Evolutionary conservation across 2,329 filamentous ascomycete genomes (phyloP).

Genomic region (Polychaeton citri): DNA sequence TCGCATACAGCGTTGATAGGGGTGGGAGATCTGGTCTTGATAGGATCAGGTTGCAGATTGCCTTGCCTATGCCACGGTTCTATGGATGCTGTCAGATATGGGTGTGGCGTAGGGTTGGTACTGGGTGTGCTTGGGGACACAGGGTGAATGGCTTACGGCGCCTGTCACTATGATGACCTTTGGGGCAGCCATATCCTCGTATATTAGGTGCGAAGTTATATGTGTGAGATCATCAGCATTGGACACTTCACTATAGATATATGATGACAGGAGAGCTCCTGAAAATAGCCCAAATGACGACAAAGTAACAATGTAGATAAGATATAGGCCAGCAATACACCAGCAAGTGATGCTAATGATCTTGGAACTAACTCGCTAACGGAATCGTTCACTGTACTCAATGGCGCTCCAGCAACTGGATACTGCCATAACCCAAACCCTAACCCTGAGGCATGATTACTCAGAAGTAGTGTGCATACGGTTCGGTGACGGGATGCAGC

Average conservation of each 20-base stretch:
- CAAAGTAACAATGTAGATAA: background rate
- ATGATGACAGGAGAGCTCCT: background rate
- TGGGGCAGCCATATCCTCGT: constrained; percentile 12
- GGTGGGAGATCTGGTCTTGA: constrained; percentile 8
- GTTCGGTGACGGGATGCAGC: too few species aligned
- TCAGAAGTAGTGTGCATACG: too few species aligned
- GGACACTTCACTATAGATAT: background rate
- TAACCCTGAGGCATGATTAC: too few species aligned
- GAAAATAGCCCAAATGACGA: background rate
- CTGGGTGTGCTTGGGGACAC: background rate
- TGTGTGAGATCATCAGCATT: background rate
- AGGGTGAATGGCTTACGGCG: constrained; percentile 12
- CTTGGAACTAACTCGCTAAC: background rate
- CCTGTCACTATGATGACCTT: constrained; percentile 22
- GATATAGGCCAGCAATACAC: background rate
- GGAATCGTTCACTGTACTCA: background rate
- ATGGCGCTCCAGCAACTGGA: background rate
- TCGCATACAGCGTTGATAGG: constrained; percentile 18
- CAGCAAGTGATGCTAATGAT: background rate
- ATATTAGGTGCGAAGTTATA: background rate
- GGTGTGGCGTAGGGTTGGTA: background rate
- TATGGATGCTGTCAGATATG: constrained; percentile 4
- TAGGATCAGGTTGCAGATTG: constrained; percentile 21
- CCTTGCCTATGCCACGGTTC: constrained; percentile 24
- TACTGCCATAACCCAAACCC: background rate